Evolutionary conservation across 495 filamentous ascomycete genomes (phyloP), one percentile per base, ranked within the genome.

Genomic region (Polyplosphaeria fusca): DNA sequence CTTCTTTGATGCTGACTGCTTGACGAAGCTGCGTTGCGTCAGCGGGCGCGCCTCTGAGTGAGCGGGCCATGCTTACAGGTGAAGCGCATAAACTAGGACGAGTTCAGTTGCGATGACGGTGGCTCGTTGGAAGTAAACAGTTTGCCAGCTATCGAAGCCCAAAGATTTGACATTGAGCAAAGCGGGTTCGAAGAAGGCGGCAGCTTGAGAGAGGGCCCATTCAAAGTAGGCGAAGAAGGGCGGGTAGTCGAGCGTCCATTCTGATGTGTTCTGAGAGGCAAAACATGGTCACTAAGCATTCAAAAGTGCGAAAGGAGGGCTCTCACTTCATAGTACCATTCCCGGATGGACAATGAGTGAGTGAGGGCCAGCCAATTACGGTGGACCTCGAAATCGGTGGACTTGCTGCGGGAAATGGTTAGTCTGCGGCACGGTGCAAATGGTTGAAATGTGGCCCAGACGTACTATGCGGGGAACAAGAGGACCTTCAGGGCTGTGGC

Each of bases 231-330:
- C 93, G 64, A 98, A 98, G 75, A 96, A 96, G 11, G 93, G 93
- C 1, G 93, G 93, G 69, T 98, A 98, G 72, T 98, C 93, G 60
- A 98, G 86, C 0, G 93, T 96, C 93, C 93, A 98, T 86, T 95
- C 87, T 9, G 93, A 97, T 2, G 91, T 94, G 77, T 89, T 87
- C 82, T 86, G 20, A 1, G 16, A 13, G 5, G 13, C 14, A 16
- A 39, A n/a, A 48, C 48, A 60, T 41, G 14, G 5, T 4, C 14
- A 18, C 5, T 27, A 18, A 14, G 13, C 16, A 18, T 45, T 30
- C 13, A 20, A 39, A 19, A 13, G 23, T 12, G 1, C 14, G 16
- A 41, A 22, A 4, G 4, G 37, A 2, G 46, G 11, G 13, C 20
- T 41, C 67, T 52, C 74, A 86, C 83, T 74, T 98, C 93, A 65